These are phyloP conservation scores for Skeletonema grethae DNA, from an alignment of 108 stramenopile species.

Conservation along the genomic window DNA sequence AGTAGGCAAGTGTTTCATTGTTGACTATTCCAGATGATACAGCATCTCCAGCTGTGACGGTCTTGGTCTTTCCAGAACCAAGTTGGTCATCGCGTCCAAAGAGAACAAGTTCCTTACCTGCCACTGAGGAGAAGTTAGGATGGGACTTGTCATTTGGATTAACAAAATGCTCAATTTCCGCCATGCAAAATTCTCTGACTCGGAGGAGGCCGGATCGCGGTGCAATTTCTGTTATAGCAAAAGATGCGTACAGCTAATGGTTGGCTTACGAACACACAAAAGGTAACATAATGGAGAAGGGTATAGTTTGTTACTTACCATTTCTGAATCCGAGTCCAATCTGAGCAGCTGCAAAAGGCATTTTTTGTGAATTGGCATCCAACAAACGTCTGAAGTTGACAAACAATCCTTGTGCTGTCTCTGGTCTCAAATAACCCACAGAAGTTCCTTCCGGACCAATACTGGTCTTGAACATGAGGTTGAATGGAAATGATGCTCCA, in stretches of 20 bases:
- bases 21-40: conserved; percentile 93
- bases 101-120: conserved; percentile 83
- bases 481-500: conserved; percentile 97
- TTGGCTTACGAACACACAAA: neutral
- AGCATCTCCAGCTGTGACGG: conserved; percentile 89
- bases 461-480: conserved; percentile 99
- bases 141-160: conserved; percentile 97
- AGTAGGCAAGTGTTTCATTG: conserved; percentile 99
- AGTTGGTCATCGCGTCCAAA: conserved; percentile 97
- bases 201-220: conserved; percentile 97
- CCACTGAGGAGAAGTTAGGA: conserved; percentile 89
- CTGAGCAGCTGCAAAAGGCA: conserved; percentile 99
- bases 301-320: conserved; percentile 54
- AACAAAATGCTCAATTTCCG: conserved; percentile 99
- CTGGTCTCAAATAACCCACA: conserved; percentile 98
- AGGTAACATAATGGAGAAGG: neutral
- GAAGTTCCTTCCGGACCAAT: conserved; percentile 98
- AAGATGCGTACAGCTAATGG: conserved; percentile 9
- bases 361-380: conserved; percentile 94
- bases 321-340: conserved; percentile 99
- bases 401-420: conserved; percentile 99
- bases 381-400: conserved; percentile 98
- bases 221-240: conserved; percentile 87
- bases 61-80: conserved; percentile 93
- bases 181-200: conserved; percentile 99